Conservation (phyloP, 2,329 filamentous ascomycete species). For the Colletotrichum sp. region DNA sequence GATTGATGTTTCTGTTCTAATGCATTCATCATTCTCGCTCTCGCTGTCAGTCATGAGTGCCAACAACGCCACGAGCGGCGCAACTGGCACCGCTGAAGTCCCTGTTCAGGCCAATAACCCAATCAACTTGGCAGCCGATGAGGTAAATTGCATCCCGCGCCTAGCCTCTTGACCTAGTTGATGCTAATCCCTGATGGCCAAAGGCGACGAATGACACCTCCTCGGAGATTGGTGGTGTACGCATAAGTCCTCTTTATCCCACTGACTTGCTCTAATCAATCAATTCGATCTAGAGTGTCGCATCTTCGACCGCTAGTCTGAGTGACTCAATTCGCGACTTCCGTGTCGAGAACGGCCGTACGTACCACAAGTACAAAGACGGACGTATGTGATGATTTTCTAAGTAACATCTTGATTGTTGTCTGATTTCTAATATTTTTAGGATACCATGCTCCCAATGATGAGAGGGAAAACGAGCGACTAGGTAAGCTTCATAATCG, state of each 20-base stretch:
- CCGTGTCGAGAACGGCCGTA: not conserved
- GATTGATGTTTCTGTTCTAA: not conserved
- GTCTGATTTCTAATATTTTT: not conserved
- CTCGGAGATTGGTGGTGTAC: not conserved
- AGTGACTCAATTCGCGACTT: conserved; percentile 31
- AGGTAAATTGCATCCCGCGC: not conserved
- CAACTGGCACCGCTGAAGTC: not conserved
- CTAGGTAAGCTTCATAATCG: conserved; percentile 20
- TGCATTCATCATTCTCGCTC: not conserved
- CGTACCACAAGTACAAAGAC: conserved; percentile 4
- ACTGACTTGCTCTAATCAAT: not conserved
- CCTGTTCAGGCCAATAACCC: not conserved
- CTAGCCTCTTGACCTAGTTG: too few relatives aligned
- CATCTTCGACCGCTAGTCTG: conserved; percentile 24
- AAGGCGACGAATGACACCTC: not conserved
- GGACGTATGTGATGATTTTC: not conserved
- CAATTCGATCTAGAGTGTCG: not conserved
- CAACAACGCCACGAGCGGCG: not conserved
- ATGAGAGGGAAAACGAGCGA: not conserved
- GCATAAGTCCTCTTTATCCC: not conserved
- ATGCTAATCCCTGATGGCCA: not conserved
- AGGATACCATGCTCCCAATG: conserved; percentile 14
- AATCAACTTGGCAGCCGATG: not conserved
- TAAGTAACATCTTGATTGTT: not conserved
- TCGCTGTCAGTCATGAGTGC: not conserved